Base-by-base conservation (phyloP, 2,329 filamentous ascomycete genomes). In the Clarireedia sp. region DNA sequence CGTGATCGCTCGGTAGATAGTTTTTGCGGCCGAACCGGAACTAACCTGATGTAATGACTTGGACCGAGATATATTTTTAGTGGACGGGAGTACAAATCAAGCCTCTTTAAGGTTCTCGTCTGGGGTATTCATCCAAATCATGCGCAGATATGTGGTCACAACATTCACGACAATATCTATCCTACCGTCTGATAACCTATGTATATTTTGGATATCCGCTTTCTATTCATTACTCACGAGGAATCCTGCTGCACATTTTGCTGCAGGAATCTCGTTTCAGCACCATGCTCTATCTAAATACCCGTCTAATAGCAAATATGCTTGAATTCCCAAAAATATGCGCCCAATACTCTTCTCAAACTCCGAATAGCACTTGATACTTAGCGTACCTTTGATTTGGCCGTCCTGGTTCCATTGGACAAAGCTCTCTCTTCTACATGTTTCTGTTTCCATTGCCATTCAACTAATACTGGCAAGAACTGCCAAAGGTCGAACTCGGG, bases 401-500 rank as follows among this genome's bases (percentile, higher is more conserved):
- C 12, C 8, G 26, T 37, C 21, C 57, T 59, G 29, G 50, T n/a
- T 19, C 59, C 55, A 53, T 55, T 58, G 14, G 44, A 52, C 3
- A 47, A 43, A 8, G 48, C 54, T 56, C 64, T 67, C 43, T 68
- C 67, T 37, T 69, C 67, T n/a, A 64, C 52, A 58, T 69, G 64
- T 55, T 69, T 69, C 47, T 67, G 65, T 41, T 78, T 73, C 81
- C 82, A 85, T 67, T 86, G 82, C 92, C 94, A 99, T 70, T 96
- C 90, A 48, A 97, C 77, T 53, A 99, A 73, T 21, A 99, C 91
- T 8, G 92, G 94, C 17, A 99, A 72, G 71, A 97, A 96, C 57
- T 91, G 82, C 84, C 90, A 92, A 4, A 99, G 78, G 68, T 95
- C 90, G 65, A 99, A 96, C 60, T 96, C 90, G 2, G 94, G 94